Percentiles rank a stretch among this genome's conserved stretches.
These are phyloP conservation scores for Plasmodium chabaudi DNA, from an alignment of 169 alveolate genomes.

Conservation along the genomic window DNA sequence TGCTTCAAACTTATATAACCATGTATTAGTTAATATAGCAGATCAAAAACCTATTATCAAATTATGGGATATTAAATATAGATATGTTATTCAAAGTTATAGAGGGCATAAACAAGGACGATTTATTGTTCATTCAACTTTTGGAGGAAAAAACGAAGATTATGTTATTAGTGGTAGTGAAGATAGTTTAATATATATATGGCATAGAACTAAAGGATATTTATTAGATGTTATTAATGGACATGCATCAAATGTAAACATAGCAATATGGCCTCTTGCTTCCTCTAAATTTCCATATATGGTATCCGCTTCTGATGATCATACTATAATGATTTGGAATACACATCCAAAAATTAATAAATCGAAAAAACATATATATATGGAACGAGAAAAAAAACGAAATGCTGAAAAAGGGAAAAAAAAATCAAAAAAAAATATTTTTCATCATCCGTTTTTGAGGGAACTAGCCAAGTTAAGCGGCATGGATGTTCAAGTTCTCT, in stretches of 20 bases:
- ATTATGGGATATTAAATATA: slow-evolving; percentile 85
- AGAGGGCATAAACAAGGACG: slow-evolving; percentile 90
- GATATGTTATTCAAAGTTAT: slow-evolving; percentile 85
- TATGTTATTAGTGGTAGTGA: slow-evolving; percentile 90
- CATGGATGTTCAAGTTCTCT: no score
- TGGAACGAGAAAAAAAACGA: slow-evolving; percentile 3
- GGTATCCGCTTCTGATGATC: slow-evolving; percentile 85
- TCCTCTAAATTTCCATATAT: slow-evolving; percentile 70
- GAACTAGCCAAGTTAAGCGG: slow-evolving; percentile 30
- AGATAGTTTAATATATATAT: slow-evolving; percentile 89
- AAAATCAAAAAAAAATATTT: slow-evolving; percentile 4
- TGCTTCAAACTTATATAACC: slow-evolving; percentile 79
- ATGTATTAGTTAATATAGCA: slow-evolving; percentile 84
- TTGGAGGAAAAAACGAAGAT: slow-evolving; percentile 89
- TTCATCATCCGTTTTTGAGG: slow-evolving; percentile 43
- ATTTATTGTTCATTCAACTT: slow-evolving; percentile 85
- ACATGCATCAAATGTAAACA: slow-evolving; percentile 90
- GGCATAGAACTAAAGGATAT: slow-evolving; percentile 88
- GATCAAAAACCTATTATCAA: slow-evolving; percentile 84
- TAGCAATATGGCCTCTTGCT: slow-evolving; percentile 86
- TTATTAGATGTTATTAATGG: slow-evolving; percentile 84
- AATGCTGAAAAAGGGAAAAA: slow-evolving; percentile 11
- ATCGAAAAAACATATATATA: slow-evolving; percentile 1
- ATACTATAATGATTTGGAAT: slow-evolving; percentile 83
- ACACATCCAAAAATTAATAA: slow-evolving; percentile 41